phyloP scores from a whole-genome alignment of 305 asterid genomes.

The Fraxinus sp. region DNA sequence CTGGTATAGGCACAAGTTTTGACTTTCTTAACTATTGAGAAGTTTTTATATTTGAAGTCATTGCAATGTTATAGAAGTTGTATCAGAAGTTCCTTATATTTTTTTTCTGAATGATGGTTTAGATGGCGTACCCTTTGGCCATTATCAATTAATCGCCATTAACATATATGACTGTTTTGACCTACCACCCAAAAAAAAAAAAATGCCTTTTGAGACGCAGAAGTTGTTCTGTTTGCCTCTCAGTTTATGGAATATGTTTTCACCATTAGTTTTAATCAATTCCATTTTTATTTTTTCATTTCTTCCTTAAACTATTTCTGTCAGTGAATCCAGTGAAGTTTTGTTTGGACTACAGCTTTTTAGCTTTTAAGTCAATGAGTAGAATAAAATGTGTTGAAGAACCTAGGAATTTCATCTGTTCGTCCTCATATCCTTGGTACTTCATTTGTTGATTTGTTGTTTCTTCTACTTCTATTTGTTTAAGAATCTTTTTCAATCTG shows the following conservation, averaged over 20 bases:
- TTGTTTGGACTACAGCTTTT: conserved; percentile 5
- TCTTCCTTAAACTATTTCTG: background rate
- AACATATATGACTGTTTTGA: background rate
- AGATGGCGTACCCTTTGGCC: background rate
- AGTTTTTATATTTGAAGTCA: no score
- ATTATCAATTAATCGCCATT: no score
- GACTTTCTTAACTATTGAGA: no score
- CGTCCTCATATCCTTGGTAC: background rate
- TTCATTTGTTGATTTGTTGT: background rate
- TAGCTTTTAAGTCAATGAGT: background rate
- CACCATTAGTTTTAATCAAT: background rate
- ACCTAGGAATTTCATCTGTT: conserved; percentile 12
- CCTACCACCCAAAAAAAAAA: background rate
- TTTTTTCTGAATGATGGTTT: background rate
- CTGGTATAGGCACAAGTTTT: no score
- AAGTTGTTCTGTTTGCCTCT: background rate
- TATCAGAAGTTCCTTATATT: background rate
- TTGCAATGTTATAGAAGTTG: background rate
- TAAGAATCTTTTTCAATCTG: conserved; percentile 22
- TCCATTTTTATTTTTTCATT: background rate
- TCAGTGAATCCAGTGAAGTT: background rate
- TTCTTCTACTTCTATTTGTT: conserved; percentile 5
- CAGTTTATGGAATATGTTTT: background rate
- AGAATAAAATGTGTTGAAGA: conserved; percentile 2
- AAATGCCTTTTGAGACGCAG: background rate